Evolutionary conservation across 129 eudicot species (phyloP), one percentile per base, ranked within the genome.

Genomic region (Centaurea solstitialis): DNA sequence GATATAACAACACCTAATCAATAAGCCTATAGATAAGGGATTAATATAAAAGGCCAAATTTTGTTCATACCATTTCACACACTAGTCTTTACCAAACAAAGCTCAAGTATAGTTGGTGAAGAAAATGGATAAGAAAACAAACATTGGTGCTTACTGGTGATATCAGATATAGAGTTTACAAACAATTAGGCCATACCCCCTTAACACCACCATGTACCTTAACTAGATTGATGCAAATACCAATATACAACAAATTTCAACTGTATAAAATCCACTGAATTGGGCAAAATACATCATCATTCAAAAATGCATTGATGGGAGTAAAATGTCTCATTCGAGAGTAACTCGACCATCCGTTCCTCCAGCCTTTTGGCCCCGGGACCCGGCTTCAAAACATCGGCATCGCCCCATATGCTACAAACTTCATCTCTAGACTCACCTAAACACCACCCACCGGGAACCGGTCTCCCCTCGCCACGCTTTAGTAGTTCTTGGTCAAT

Each of bases 381-480:
- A 35, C 99, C 97, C 10, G 99, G 98, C 65, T 89, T 89, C 85
- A 95, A 80, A 77, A 95, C 96, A 38, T 89, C 90, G 26, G 99
- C 97, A 87, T 95, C 97, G 3, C 99, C 99, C 99, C 99, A 95
- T 13, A 82, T 68, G 12, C n/a, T 43, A 68, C 99, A 95, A 10
- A 57, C 80, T 37, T 92, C 88, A 21, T 80, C 77, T 1, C 37
- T 72, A 3, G 86, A 57, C 21, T 86, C 91, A 24, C 95, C 98
- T 72, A 95, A 84, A 83, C 99, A 95, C 99, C 99, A 95, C n/a
- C 99, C 99, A 50, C 99, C 99, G 20, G 94, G 98, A 39, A 91
- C 90, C 37, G 91, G 91, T 50, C 87, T 87, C 3, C 87, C 97
- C 28, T 81, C 91, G 39, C 59, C 85, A 15, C 97, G 87, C 43